phyloP scores from a whole-genome alignment of 1,284 basidiomycete species.

The Fistulina hepatica region DNA sequence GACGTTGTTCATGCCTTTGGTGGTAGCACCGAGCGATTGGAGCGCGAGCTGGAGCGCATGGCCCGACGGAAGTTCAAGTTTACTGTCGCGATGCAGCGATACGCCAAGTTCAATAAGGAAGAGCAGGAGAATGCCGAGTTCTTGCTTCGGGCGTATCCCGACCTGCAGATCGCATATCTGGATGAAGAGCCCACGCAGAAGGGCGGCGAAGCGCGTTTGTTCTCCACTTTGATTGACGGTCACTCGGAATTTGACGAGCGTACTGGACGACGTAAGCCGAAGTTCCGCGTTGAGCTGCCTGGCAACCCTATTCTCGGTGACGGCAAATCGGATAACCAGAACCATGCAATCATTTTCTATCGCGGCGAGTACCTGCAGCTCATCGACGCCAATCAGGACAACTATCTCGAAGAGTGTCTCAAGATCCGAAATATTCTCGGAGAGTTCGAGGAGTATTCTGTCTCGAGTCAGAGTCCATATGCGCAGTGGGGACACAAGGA shows the following conservation, averaged over 20 bases:
- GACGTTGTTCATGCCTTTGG: slow-evolving; percentile 95
- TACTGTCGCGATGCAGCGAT: slow-evolving; percentile 97
- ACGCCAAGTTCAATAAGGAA: slow-evolving; percentile 99
- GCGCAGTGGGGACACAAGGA: slow-evolving; percentile 89
- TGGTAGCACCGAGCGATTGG: slow-evolving; percentile 93
- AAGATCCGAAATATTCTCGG: slow-evolving; percentile 98
- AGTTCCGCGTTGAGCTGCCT: slow-evolving; percentile 96
- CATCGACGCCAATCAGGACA: slow-evolving; percentile 99
- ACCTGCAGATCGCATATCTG: slow-evolving; percentile 96
- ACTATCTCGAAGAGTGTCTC: slow-evolving; percentile 98
- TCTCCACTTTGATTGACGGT: slow-evolving; percentile 93
- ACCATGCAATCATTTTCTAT: slow-evolving; percentile 99
- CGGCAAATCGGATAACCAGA: slow-evolving; percentile 99
- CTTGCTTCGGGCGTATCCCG: slow-evolving; percentile 94
- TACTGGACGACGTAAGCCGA: slow-evolving; percentile 87
- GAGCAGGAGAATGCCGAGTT: slow-evolving; percentile 99
- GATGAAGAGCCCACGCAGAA: slow-evolving; percentile 93
- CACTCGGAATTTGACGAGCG: slow-evolving; percentile 92
- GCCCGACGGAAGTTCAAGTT: slow-evolving; percentile 98
- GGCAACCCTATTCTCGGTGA: slow-evolving; percentile 99
- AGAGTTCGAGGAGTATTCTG: slow-evolving; percentile 93
- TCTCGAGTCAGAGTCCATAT: slow-evolving; percentile 91
- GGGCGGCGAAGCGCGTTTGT: slow-evolving; percentile 84
- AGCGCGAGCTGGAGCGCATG: slow-evolving; percentile 96
- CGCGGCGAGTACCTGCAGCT: slow-evolving; percentile 98